Evolutionary conservation across 2,329 filamentous ascomycete species (phyloP), one percentile per base, ranked within the genome.

Genomic region (Aspergillus oerlinghausenensis): DNA sequence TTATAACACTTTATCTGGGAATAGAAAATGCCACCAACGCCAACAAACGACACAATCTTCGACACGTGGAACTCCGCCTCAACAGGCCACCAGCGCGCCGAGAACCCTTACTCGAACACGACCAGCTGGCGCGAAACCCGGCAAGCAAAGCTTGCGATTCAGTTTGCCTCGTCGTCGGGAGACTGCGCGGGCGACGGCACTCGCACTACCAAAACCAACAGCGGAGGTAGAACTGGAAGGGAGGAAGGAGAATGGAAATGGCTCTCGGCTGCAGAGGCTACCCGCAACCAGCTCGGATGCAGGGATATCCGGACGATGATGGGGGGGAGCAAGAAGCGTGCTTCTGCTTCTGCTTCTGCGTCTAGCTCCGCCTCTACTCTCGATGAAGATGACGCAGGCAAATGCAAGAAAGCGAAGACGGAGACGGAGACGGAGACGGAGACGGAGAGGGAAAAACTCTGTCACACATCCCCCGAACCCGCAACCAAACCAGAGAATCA

Each of bases 51-150:
- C 63, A 61, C 60, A 42, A 58, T 66, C 61, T 76, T 77, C 59
- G 76, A 78, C 50, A 67, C 72, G 38, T 78, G 74, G 70, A 91
- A 91, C 74, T 87, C 86, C 14, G 84, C 85, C 11, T 85, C 87
- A 5, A 87, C 88, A 0, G 90, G 90, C 49, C 90, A 96, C 70
- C 92, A 96, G 73, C 82, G 85, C 43, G 84, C 89, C 45, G 88
- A 93, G 58, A 86, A 84, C 57, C 75, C 78, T 3, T 80, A 88
- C 1, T 82, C 84, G 1, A 82, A 82, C 25, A 82, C 80, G 64
- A 85, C 77, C 62, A 81, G 84, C 68, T 95, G 91, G 90, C 85
- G 89, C 25, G 80, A 85, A 51, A 88, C 85, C 14, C 84, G 90
- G 45, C 83, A 80, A 48, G 73, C 79, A 54, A 94, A 93, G 74